Percentiles rank a stretch among this genome's conserved stretches.
Evolutionary conservation across 106 monocot species (phyloP).

Genomic region (Triglochin maritima): DNA sequence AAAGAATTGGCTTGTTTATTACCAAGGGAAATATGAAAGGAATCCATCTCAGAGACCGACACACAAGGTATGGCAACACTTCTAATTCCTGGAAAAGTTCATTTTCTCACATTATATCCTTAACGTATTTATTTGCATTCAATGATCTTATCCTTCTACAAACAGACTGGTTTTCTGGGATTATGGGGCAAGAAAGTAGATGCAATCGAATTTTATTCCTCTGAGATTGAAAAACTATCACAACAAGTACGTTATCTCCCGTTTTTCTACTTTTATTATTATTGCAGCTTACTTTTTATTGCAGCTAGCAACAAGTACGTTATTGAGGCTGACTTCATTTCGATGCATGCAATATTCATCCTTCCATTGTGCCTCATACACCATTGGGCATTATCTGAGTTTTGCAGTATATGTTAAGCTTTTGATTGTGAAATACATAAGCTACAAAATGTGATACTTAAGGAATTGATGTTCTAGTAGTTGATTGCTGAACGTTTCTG

Average conservation of each 20-base stretch:
- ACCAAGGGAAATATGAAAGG: slow-evolving; percentile 60
- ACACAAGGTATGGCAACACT: slow-evolving; percentile 38
- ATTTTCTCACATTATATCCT: background rate
- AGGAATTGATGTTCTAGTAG: too few relatives aligned
- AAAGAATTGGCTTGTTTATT: slow-evolving; percentile 77
- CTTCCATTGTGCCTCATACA: background rate
- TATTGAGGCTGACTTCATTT: background rate
- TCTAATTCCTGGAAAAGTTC: slow-evolving; percentile 8
- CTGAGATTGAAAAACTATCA: slow-evolving; percentile 63
- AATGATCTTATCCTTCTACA: background rate
- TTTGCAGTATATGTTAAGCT: too few relatives aligned
- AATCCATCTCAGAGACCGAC: slow-evolving; percentile 56
- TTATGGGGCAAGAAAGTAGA: slow-evolving; percentile 71
- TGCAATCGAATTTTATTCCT: slow-evolving; percentile 73
- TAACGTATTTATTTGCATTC: background rate
- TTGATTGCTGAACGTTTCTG: too few relatives aligned
- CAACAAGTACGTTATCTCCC: slow-evolving; percentile 45
- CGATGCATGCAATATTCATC: background rate
- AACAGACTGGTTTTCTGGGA: slow-evolving; percentile 76
- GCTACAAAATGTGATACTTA: too few relatives aligned
- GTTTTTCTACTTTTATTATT: background rate
- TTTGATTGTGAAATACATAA: too few relatives aligned
- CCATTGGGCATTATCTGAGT: too few relatives aligned
- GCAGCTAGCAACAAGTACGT: slow-evolving; percentile 81
- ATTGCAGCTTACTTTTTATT: too few relatives aligned